Base-by-base conservation (phyloP, 768 basidiomycete genomes). In the Xerocomus brunneocitrinus region DNA sequence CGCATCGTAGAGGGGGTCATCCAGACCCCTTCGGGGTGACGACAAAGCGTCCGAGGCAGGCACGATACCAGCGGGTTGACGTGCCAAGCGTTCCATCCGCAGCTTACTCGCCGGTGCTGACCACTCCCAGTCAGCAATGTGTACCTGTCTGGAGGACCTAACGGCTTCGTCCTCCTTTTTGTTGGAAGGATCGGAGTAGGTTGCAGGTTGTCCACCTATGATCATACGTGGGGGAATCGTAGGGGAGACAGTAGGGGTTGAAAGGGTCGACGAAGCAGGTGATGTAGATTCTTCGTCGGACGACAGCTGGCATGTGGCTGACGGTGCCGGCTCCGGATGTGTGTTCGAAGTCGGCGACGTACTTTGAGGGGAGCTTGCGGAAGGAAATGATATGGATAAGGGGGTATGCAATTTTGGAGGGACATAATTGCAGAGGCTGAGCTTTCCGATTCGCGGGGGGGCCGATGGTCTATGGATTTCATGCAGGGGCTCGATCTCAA, bases 1-100 rank as follows among this genome's bases (percentile, higher is more conserved):
- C 24, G 82, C 81, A 50, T 84, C 77, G 60, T 85, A 85, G 14
- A 70, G 67, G 28, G 71, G 63, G 40, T 72, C 59, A 39, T 55
- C 45, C 12, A 53, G 6, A 9, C 27, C 39, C 9, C 42, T 49
- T 31, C 28, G 47, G 5, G 39, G 36, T 13, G 56, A 39, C 13
- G 42, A 25, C 44, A 49, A 56, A 9, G 68, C 66, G 19, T 73
- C 75, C 60, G 49, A 58, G 27, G 25, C 44, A 43, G 55, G 34
- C 16, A n/a, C 6, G 28, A 45, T 19, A 57, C 53, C 46, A 35
- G 32, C 13, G 27, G 8, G 36, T 44, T 44, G 49, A 51, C 41
- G 28, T 38, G 42, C 16, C 25, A 30, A 32, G 39, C 44, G 31
- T 4, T 49, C 45, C 0, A 13, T 19, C 34, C 19, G 16, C 13